phyloP scores from a whole-genome alignment of 768 basidiomycete genomes.

The Rubroboletus pulcherrimus region DNA sequence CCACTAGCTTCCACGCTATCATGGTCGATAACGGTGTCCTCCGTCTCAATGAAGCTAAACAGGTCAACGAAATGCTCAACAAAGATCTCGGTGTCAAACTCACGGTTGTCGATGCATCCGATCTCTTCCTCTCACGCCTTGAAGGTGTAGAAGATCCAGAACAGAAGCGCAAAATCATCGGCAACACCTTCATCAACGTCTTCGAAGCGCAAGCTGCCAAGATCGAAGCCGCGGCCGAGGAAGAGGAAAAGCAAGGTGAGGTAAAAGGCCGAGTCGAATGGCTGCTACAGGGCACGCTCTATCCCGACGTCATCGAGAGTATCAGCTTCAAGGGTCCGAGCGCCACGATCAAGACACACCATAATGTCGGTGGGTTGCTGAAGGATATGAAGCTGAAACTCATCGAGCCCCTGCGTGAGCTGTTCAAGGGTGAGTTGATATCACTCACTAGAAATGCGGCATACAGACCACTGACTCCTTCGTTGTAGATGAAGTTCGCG shows the following conservation, averaged over 20 bases:
- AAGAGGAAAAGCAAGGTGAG: slow-evolving; percentile 62
- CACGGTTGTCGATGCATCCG: slow-evolving; percentile 93
- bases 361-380: slow-evolving; percentile 95
- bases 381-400: slow-evolving; percentile 99
- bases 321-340: slow-evolving; percentile 99
- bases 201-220: slow-evolving; percentile 93
- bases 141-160: slow-evolving; percentile 94
- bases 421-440: slow-evolving; percentile 83
- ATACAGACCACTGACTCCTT: neutral
- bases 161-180: slow-evolving; percentile 95
- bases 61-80: slow-evolving; percentile 92
- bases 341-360: slow-evolving; percentile 99
- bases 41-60: slow-evolving; percentile 82
- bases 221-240: slow-evolving; percentile 78
- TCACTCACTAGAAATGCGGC: neutral
- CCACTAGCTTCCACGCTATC: slow-evolving; percentile 89
- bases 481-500: slow-evolving; percentile 85
- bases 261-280: slow-evolving; percentile 93
- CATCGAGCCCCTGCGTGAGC: slow-evolving; percentile 93
- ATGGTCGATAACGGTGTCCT: slow-evolving; percentile 99
- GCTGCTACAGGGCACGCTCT: slow-evolving; percentile 95
- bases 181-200: slow-evolving; percentile 97
- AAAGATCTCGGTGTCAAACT: slow-evolving; percentile 93
- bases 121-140: slow-evolving; percentile 85
- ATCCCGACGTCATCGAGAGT: slow-evolving; percentile 98